A percentile compares a stretch with the other conserved stretches of the same genome.
phyloP scores from a whole-genome alignment of 1,284 basidiomycete species.

The Xanthoconium separans region DNA sequence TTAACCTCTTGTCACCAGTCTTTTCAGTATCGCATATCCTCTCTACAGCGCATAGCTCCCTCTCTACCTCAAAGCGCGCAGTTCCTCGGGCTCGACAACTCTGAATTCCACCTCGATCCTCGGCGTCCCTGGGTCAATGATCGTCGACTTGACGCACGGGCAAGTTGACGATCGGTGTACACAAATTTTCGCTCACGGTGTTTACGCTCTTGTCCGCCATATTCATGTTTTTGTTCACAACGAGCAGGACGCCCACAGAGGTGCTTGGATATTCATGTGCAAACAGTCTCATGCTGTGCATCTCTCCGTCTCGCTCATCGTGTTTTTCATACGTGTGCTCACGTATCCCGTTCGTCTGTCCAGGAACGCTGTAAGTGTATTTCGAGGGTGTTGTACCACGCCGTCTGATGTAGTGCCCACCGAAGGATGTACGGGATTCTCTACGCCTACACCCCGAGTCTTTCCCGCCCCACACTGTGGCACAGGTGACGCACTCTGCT shows the following conservation, averaged over 20 bases:
- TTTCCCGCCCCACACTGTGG: slow-evolving; percentile 66
- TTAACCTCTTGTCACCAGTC: slow-evolving; percentile 23
- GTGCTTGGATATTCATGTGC: slow-evolving; percentile 57
- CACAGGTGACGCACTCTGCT: slow-evolving; percentile 60
- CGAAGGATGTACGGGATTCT: slow-evolving; percentile 60
- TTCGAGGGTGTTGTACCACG: not conserved
- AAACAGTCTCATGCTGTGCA: slow-evolving; percentile 44
- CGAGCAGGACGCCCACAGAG: slow-evolving; percentile 44
- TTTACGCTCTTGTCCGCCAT: slow-evolving; percentile 52
- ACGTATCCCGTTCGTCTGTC: not conserved
- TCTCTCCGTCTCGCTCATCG: not conserved
- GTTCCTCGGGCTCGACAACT: slow-evolving; percentile 31
- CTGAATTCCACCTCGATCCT: slow-evolving; percentile 41
- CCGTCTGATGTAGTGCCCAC: not conserved
- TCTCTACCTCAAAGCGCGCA: slow-evolving; percentile 47
- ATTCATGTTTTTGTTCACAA: slow-evolving; percentile 64
- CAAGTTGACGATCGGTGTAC: slow-evolving; percentile 40
- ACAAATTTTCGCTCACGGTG: slow-evolving; percentile 51
- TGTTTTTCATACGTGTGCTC: slow-evolving; percentile 16
- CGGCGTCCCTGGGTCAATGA: slow-evolving; percentile 58
- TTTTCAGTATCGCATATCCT: slow-evolving; percentile 62
- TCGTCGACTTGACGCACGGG: slow-evolving; percentile 50
- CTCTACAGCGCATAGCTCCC: slow-evolving; percentile 55
- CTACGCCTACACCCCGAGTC: slow-evolving; percentile 62
- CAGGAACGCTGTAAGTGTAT: slow-evolving; percentile 34